A percentile compares a stretch with the other conserved stretches of the same genome.
These are phyloP conservation scores for Phyllosticta citrichinensis DNA, from an alignment of 2,329 filamentous ascomycete species.

Conservation along the genomic window DNA sequence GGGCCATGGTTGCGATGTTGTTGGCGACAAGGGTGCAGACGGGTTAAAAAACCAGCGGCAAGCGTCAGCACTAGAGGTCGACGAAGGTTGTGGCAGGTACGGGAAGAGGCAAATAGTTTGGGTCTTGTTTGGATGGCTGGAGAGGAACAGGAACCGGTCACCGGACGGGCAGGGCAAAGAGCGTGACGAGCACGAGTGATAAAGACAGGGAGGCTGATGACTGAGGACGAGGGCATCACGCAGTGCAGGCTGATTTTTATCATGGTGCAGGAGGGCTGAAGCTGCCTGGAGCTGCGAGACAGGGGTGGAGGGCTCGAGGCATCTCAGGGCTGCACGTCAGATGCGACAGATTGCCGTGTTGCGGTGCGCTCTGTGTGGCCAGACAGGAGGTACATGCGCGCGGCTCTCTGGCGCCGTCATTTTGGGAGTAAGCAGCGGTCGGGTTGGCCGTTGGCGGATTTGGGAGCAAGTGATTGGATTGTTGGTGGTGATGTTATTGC, in stretches of 20 bases:
- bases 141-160: constrained; percentile 9
- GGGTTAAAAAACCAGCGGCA: not conserved
- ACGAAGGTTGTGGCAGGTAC: not conserved
- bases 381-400: not conserved
- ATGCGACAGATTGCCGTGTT: not conserved
- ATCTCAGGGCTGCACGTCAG: not conserved
- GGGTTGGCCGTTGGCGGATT: not conserved
- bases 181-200: constrained; percentile 8
- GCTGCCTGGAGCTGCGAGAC: not conserved
- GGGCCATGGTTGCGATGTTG: not conserved
- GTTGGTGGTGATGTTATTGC: constrained; percentile 6
- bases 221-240: not conserved
- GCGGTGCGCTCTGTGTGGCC: not conserved
- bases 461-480: not conserved
- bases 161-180: not conserved
- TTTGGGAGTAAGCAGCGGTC: not conserved
- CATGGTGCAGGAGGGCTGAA: not conserved
- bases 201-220: constrained; percentile 2
- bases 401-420: not conserved
- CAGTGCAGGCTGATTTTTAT: not conserved
- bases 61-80: constrained; percentile 1
- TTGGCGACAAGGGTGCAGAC: not conserved
- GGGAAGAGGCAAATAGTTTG: not conserved
- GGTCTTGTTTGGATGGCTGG: not conserved
- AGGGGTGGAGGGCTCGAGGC: not conserved